These are phyloP conservation scores for Backusella sp. DNA, from an alignment of 192 early-diverging fungal genomes.

Conservation along the genomic window DNA sequence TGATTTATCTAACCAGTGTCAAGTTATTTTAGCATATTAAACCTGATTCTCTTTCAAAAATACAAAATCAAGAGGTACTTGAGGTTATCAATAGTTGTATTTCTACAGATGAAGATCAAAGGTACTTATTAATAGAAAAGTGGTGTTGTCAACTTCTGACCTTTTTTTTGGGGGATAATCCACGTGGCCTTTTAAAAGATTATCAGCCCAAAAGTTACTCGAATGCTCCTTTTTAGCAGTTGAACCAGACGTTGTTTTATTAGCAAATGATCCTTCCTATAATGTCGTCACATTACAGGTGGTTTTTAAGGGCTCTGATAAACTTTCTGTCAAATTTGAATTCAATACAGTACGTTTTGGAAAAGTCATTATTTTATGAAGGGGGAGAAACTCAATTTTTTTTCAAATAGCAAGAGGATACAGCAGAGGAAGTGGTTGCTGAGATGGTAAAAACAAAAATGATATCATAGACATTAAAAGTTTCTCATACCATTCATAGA, in stretches of 20 bases:
- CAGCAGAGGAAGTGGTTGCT: slow-evolving; percentile 73
- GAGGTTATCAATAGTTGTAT: slow-evolving; percentile 66
- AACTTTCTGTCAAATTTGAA: slow-evolving; percentile 76
- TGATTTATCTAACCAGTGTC: background rate
- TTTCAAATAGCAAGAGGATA: slow-evolving; percentile 58
- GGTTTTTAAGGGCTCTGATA: slow-evolving; percentile 73
- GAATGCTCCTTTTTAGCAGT: slow-evolving; percentile 71
- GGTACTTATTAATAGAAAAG: slow-evolving; percentile 21
- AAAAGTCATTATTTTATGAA: background rate
- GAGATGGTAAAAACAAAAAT: slow-evolving; percentile 59
- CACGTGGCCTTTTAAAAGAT: slow-evolving; percentile 30
- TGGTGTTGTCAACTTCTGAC: background rate
- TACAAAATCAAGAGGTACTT: slow-evolving; percentile 59
- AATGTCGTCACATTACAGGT: slow-evolving; percentile 69
- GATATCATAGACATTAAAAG: background rate
- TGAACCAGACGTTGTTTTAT: slow-evolving; percentile 71
- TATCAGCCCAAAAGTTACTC: slow-evolving; percentile 67
- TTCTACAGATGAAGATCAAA: slow-evolving; percentile 59
- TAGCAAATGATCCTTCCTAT: slow-evolving; percentile 53
- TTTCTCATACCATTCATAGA: slow-evolving; percentile 37
- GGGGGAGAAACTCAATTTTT: background rate
- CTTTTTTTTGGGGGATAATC: background rate
- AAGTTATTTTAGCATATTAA: slow-evolving; percentile 58
- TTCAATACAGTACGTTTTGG: slow-evolving; percentile 54
- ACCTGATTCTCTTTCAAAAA: slow-evolving; percentile 65